These are phyloP conservation scores for Ramularia endophylla DNA, from an alignment of 2,329 filamentous ascomycete species.

Conservation along the genomic window DNA sequence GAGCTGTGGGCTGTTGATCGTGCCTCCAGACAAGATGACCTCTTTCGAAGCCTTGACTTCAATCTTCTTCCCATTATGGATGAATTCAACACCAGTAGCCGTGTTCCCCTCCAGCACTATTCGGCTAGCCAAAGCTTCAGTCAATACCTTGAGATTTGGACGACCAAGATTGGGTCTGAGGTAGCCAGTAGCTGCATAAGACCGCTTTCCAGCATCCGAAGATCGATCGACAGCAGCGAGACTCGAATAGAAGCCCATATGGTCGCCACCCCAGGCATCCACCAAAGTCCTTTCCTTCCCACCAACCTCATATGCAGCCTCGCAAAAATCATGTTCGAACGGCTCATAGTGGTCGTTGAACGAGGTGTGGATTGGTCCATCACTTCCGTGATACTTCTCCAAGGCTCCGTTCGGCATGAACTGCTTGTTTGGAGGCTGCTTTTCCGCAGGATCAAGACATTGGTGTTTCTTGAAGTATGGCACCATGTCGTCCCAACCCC, in stretches of 20 bases:
- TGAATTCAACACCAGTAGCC: slow-evolving; percentile 38
- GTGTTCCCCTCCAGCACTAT: slow-evolving; percentile 25
- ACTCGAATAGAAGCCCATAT: slow-evolving; percentile 30
- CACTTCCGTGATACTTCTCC: slow-evolving; percentile 29
- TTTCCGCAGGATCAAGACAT: slow-evolving; percentile 15
- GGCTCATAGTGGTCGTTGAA: slow-evolving; percentile 35
- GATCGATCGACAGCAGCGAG: slow-evolving; percentile 29
- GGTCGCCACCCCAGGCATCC: slow-evolving; percentile 30
- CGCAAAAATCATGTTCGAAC: slow-evolving; percentile 33
- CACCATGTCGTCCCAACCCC: slow-evolving; percentile 25
- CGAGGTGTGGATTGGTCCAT: slow-evolving; percentile 31
- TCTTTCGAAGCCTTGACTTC: slow-evolving; percentile 36
- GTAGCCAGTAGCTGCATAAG: slow-evolving; percentile 31
- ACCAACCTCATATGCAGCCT: slow-evolving; percentile 30
- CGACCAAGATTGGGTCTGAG: slow-evolving; percentile 26
- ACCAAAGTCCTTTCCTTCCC: slow-evolving; percentile 26
- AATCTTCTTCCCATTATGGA: slow-evolving; percentile 31
- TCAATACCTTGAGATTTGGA: slow-evolving; percentile 28
- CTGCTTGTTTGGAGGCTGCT: slow-evolving; percentile 12
- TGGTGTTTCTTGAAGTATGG: slow-evolving; percentile 28
- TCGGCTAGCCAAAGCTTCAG: slow-evolving; percentile 25
- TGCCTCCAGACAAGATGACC: slow-evolving; percentile 39
- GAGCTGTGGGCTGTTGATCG: slow-evolving; percentile 48
- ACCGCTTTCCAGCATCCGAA: slow-evolving; percentile 26
- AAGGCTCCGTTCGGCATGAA: slow-evolving; percentile 20